phyloP scores from a whole-genome alignment of 2,329 filamentous ascomycete genomes.

The Monilinia vaccinii-corymbosi region DNA sequence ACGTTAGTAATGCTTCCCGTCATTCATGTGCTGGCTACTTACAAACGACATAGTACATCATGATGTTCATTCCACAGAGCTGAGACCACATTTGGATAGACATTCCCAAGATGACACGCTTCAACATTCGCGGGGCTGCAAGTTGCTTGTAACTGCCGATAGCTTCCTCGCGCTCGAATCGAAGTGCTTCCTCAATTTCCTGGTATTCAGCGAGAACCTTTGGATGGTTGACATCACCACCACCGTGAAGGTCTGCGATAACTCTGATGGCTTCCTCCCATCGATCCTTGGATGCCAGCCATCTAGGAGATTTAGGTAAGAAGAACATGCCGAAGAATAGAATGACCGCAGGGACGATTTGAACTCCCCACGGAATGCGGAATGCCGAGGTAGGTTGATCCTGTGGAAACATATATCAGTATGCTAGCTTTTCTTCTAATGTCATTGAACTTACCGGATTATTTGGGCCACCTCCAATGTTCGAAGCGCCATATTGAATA shows the following conservation, averaged over 20 bases:
- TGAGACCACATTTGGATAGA: constrained; percentile 72
- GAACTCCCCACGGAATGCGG: constrained; percentile 53
- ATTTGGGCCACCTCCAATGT: constrained; percentile 42
- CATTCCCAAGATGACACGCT: constrained; percentile 60
- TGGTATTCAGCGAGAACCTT: constrained; percentile 55
- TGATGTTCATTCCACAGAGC: constrained; percentile 66
- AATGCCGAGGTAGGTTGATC: constrained; percentile 45
- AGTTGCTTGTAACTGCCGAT: constrained; percentile 64
- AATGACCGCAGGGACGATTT: constrained; percentile 45
- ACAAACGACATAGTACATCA: constrained; percentile 61
- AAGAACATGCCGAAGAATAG: constrained; percentile 38
- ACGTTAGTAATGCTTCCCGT: neutral
- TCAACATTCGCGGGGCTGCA: constrained; percentile 60
- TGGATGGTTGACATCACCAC: constrained; percentile 45
- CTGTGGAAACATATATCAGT: constrained; percentile 1
- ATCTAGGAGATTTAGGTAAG: too few relatives aligned
- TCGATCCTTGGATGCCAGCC: too few relatives aligned
- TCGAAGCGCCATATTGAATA: constrained; percentile 54
- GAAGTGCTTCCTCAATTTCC: constrained; percentile 63
- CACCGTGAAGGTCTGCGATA: constrained; percentile 49
- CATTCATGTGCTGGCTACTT: neutral
- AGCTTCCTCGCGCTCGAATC: constrained; percentile 63
- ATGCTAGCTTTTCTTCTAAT: neutral
- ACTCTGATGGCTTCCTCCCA: constrained; percentile 47
- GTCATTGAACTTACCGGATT: constrained; percentile 30